Percentiles rank a stretch among this genome's conserved stretches.
Evolutionary conservation across 371 early-diverging fungal genomes (phyloP).

Genomic region (Mortierella sp.): DNA sequence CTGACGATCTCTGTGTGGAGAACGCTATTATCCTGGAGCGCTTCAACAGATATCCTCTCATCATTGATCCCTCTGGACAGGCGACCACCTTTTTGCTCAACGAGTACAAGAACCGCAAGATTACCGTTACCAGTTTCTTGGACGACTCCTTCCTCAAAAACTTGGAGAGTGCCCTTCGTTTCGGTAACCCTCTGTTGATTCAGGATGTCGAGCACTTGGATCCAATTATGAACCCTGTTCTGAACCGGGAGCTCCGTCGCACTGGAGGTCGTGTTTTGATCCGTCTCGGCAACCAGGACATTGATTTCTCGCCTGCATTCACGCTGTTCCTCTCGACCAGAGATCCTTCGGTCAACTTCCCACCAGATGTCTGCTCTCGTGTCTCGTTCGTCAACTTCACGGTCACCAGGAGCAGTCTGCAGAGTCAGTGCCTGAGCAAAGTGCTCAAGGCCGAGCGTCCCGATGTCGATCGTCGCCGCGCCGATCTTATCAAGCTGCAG

Average conservation of each 20-base stretch:
- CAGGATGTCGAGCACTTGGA: slow-evolving; percentile 98
- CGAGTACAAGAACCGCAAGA: slow-evolving; percentile 88
- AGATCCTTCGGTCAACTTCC: slow-evolving; percentile 93
- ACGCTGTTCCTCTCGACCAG: slow-evolving; percentile 94
- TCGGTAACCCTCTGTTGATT: slow-evolving; percentile 97
- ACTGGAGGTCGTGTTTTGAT: slow-evolving; percentile 98
- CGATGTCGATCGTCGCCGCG: slow-evolving; percentile 94
- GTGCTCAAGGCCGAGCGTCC: slow-evolving; percentile 95
- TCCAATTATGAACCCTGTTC: slow-evolving; percentile 96
- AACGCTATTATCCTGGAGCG: slow-evolving; percentile 97
- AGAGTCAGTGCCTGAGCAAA: slow-evolving; percentile 96
- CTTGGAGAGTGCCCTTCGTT: slow-evolving; percentile 96
- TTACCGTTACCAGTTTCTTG: slow-evolving; percentile 96
- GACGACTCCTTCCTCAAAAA: slow-evolving; percentile 98
- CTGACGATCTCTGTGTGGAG: slow-evolving; percentile 95
- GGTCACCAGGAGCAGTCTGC: slow-evolving; percentile 94
- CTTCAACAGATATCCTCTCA: slow-evolving; percentile 95
- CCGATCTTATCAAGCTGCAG: slow-evolving; percentile 94
- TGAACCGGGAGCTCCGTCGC: slow-evolving; percentile 96
- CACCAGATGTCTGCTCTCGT: slow-evolving; percentile 96
- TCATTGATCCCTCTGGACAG: slow-evolving; percentile 98
- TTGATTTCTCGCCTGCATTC: slow-evolving; percentile 98
- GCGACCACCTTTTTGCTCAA: slow-evolving; percentile 92
- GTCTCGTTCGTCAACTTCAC: slow-evolving; percentile 99
- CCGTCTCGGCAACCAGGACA: slow-evolving; percentile 96